Conservation (phyloP, 208 protist species). For the Acanthamoeba rhysodes region DNA sequence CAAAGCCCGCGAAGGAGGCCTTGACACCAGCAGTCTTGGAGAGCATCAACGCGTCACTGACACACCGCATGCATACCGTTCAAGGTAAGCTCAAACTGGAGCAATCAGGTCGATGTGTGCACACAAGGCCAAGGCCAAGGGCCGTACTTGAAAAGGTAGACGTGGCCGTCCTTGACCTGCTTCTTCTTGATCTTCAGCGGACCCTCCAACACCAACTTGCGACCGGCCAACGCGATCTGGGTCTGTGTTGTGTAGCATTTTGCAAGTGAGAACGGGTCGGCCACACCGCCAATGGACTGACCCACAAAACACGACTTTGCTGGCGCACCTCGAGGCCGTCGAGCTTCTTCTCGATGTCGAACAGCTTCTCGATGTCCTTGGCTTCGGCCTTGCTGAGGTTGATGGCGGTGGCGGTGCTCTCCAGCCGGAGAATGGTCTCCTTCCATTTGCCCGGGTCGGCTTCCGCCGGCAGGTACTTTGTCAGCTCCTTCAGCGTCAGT, state of each 20-base stretch:
- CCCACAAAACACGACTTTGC: too few relatives aligned
- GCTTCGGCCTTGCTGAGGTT: slow-evolving; percentile 43
- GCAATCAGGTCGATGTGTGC: not conserved
- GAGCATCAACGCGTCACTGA: not conserved
- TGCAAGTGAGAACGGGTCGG: too few relatives aligned
- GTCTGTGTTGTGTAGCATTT: not conserved
- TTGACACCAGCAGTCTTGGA: slow-evolving; percentile 13
- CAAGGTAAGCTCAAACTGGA: not conserved
- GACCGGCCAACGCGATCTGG: slow-evolving; percentile 4
- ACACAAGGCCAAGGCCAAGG: too few relatives aligned
- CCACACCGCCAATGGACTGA: too few relatives aligned
- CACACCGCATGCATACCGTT: not conserved
- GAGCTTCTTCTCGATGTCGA: slow-evolving; percentile 46
- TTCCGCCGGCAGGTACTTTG: slow-evolving; percentile 23
- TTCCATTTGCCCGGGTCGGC: slow-evolving; percentile 50
- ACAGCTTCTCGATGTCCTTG: slow-evolving; percentile 47
- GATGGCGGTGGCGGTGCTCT: slow-evolving; percentile 19
- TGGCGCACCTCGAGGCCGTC: slow-evolving; percentile 5
- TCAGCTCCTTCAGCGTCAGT: slow-evolving; percentile 29
- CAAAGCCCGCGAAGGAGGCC: slow-evolving; percentile 19
- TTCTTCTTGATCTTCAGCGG: slow-evolving; percentile 49
- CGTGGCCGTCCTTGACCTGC: slow-evolving; percentile 25
- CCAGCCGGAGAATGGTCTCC: slow-evolving; percentile 15
- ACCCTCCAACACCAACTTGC: slow-evolving; percentile 27
- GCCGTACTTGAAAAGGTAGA: slow-evolving; percentile 39